Percentiles rank a stretch among this genome's conserved stretches.
Conservation (phyloP, 1,139 yeast genomes). For the Ogataea hybrid region DNA sequence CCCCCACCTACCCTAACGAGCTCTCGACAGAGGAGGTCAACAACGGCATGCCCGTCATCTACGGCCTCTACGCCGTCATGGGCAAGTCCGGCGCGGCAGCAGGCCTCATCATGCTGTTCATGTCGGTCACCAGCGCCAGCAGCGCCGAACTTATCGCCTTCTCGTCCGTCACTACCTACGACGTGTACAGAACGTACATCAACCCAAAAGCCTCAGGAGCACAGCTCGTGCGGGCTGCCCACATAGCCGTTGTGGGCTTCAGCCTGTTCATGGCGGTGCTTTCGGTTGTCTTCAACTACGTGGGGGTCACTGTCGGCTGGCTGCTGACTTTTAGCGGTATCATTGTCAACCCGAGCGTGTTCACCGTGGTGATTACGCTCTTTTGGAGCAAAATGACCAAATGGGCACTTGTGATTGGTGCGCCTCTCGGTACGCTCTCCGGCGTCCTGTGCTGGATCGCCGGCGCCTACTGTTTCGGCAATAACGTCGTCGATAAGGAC, state of each 20-base stretch:
- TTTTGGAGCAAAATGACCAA: constrained; percentile 17
- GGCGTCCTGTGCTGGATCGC: constrained; percentile 13
- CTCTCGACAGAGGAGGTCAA: constrained; percentile 46
- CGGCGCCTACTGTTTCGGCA: constrained; percentile 26
- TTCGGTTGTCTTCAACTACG: constrained; percentile 53
- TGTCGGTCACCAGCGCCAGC: constrained; percentile 57
- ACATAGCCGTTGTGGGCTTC: constrained; percentile 43
- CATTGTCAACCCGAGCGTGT: constrained; percentile 18
- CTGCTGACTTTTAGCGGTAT: constrained; percentile 39
- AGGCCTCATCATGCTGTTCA: constrained; percentile 47
- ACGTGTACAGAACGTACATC: constrained; percentile 50
- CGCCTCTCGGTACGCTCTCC: constrained; percentile 7
- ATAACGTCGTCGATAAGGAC: constrained; percentile 30
- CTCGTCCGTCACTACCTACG: constrained; percentile 46
- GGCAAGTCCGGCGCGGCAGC: constrained; percentile 56
- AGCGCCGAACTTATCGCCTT: constrained; percentile 56
- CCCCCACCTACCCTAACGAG: constrained; percentile 39
- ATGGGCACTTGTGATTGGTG: constrained; percentile 8
- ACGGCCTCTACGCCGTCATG: constrained; percentile 50
- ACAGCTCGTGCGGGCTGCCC: constrained; percentile 46
- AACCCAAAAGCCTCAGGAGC: constrained; percentile 51
- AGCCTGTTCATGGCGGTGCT: constrained; percentile 54
- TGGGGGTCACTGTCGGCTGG: constrained; percentile 37
- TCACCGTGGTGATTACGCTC: constrained; percentile 33
- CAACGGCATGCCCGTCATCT: constrained; percentile 53